Evolutionary conservation across 2,329 filamentous ascomycete species (phyloP), one percentile per base, ranked within the genome.

Genomic region (Curvularia hawaiiensis): DNA sequence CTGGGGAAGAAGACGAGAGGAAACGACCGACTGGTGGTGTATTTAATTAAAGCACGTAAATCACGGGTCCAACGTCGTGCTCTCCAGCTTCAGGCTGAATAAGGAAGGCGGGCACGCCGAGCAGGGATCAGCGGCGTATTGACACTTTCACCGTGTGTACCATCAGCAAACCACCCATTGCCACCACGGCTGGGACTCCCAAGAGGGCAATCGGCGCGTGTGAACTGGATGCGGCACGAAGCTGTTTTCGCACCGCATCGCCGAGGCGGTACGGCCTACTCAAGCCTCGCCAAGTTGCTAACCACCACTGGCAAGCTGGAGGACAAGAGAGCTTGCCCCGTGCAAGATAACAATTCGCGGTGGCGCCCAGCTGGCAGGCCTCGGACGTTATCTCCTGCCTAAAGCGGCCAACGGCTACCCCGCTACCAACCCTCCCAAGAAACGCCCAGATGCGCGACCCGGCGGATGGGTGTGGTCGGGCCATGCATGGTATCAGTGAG

Each of bases 111-210:
- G 39, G 46, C 57, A 50, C 45, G 51, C 33, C 20, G 31, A 39
- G 39, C 59, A 59, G 47, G 59, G 56, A 56, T 61, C 5, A n/a
- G 50, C 46, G 38, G 20, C 38, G 44, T 49, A 54, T 51, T 44
- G 26, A 35, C 38, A 50, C 31, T 49, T 48, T 44, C 52, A 56
- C 56, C 1, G 52, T 47, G 18, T 31, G 33, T 46, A 7, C 33
- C 64, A 60, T 58, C 56, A 62, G 60, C 56, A 58, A 59, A 50
- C 22, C 22, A 50, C 40, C 35, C 49, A 38, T 62, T 58, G 66
- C 66, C 66, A 66, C 61, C 46, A 58, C 63, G 63, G 59, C 59
- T 61, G 54, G 54, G 54, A 54, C 53, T 38, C 56, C 62, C 56
- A 38, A 38, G 47, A 58, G 20, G 39, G 54, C 31, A 46, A 24